Base-by-base conservation (phyloP, 2,329 filamentous ascomycete genomes). In the Microdochium paspali region DNA sequence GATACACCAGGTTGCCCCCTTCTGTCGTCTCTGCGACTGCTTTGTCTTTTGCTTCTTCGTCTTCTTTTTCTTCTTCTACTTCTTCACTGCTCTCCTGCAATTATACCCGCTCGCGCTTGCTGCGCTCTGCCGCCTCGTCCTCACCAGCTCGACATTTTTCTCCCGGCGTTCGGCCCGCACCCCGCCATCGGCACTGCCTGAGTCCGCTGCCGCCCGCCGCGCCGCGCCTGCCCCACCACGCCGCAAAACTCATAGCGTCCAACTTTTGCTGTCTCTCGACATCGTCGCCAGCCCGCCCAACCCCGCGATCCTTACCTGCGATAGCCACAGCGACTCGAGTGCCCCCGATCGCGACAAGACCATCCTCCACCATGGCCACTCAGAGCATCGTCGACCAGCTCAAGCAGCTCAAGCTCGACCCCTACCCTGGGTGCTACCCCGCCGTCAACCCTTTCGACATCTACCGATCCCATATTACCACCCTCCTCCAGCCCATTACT, bases 361-460 rank as follows among this genome's bases (percentile, higher is more conserved):
- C 30, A 58, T 58, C 54, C 50, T 56, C 32, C 7, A 51, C 28
- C 35, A 59, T 59, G 56, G 52, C 58, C 30, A 47, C 51, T 28
- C 48, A 52, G 43, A 46, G 51, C 42, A 43, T 57, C 20, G 52
- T 55, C 39, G 51, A 48, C 43, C 47, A 54, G 48, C 55, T 59
- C 47, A 48, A 56, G 40, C 52, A 56, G 51, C 49, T 60, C 23
- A 49, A 52, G 45, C 46, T 61, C 45, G 61, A 67, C 46, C 63
- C 61, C 49, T 82, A 72, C 60, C 74, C 79, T 32, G 73, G 72
- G 60, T 79, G 74, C 57, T 72, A 84, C 60, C 85, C 86, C 47
- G 75, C 83, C 25, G 69, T 77, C 56, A 93, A 93, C 68, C 84
- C 85, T 3, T 72, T 87, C 58, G 88, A 93, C 59, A 75, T 91